A percentile compares a stretch with the other conserved stretches of the same genome.
These are phyloP conservation scores for Paecilomyces niveus DNA, from an alignment of 2,329 filamentous ascomycete species.

Conservation along the genomic window DNA sequence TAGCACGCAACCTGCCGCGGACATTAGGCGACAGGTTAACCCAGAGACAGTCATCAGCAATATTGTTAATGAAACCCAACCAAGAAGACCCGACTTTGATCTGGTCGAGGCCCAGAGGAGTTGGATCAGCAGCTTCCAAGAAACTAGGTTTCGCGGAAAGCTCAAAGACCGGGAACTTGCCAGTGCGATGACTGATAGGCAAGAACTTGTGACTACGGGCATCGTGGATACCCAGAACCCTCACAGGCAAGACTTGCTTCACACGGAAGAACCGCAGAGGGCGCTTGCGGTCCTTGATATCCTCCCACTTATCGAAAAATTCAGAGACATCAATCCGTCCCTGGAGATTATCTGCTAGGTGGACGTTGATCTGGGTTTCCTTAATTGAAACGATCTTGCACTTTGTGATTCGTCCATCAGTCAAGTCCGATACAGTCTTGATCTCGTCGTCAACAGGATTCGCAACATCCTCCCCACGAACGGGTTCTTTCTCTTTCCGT, in stretches of 20 bases:
- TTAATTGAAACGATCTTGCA: slow-evolving; percentile 79
- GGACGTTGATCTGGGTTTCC: slow-evolving; percentile 85
- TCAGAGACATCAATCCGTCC: slow-evolving; percentile 93
- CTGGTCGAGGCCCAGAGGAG: slow-evolving; percentile 63
- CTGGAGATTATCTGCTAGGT: slow-evolving; percentile 77
- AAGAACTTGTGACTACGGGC: slow-evolving; percentile 85
- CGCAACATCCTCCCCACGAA: slow-evolving; percentile 26
- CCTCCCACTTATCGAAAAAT: slow-evolving; percentile 79
- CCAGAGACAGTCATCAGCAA: slow-evolving; percentile 74
- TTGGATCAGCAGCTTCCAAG: slow-evolving; percentile 46
- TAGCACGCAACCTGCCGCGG: slow-evolving; percentile 70
- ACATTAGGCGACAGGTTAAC: slow-evolving; percentile 84
- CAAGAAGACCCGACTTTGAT: slow-evolving; percentile 65
- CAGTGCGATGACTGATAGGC: slow-evolving; percentile 77
- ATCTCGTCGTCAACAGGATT: slow-evolving; percentile 61
- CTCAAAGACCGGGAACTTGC: slow-evolving; percentile 74
- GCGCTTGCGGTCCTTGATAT: slow-evolving; percentile 73
- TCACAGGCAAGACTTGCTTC: slow-evolving; percentile 65
- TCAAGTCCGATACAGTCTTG: slow-evolving; percentile 62
- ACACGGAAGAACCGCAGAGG: slow-evolving; percentile 69
- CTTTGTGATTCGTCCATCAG: slow-evolving; percentile 64
- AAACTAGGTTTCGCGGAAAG: slow-evolving; percentile 70
- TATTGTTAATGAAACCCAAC: slow-evolving; percentile 86
- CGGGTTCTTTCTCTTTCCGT: slow-evolving; percentile 34
- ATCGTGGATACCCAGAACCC: slow-evolving; percentile 80